These are phyloP conservation scores for Fusarium tjaetaba DNA, from an alignment of 2,329 filamentous ascomycete genomes.

Conservation along the genomic window DNA sequence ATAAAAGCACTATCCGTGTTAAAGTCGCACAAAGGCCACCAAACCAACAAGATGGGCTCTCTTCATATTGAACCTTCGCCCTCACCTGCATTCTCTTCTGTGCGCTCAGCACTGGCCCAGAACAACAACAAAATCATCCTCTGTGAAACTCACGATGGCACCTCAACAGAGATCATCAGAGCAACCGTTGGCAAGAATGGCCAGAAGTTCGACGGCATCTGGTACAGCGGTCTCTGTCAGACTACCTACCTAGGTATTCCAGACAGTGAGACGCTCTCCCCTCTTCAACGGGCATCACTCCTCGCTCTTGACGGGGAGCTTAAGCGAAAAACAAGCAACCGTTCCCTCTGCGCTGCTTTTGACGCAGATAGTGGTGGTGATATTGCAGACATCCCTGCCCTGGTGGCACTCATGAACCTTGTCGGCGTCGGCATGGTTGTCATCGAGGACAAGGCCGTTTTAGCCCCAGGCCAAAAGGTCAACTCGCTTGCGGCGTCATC, in stretches of 20 bases:
- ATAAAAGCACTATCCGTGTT: neutral
- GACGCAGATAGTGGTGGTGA: slow-evolving; percentile 17
- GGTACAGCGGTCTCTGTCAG: slow-evolving; percentile 25
- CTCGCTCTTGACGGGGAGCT: slow-evolving; percentile 11
- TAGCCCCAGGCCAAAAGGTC: slow-evolving; percentile 15
- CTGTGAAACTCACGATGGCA: slow-evolving; percentile 13
- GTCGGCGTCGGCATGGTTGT: slow-evolving; percentile 17
- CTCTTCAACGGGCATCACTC: slow-evolving; percentile 3
- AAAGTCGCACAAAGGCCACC: neutral
- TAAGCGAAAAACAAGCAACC: slow-evolving; percentile 10
- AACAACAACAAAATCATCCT: neutral
- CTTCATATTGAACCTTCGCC: neutral
- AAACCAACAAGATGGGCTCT: neutral
- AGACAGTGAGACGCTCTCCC: slow-evolving; percentile 13
- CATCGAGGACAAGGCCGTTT: slow-evolving; percentile 19
- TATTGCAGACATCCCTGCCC: slow-evolving; percentile 8
- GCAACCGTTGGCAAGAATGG: slow-evolving; percentile 4
- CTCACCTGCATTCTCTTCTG: neutral
- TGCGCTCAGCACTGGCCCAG: neutral
- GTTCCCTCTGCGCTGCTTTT: slow-evolving; percentile 14
- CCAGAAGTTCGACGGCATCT: slow-evolving; percentile 18
- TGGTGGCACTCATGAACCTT: slow-evolving; percentile 11
- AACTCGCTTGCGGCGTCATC: slow-evolving; percentile 17
- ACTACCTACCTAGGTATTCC: slow-evolving; percentile 16
- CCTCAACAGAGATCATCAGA: slow-evolving; percentile 17